A percentile compares a stretch with the other conserved stretches of the same genome.
Conservation (phyloP, 768 basidiomycete genomes). For the Lactifluus echinatus region DNA sequence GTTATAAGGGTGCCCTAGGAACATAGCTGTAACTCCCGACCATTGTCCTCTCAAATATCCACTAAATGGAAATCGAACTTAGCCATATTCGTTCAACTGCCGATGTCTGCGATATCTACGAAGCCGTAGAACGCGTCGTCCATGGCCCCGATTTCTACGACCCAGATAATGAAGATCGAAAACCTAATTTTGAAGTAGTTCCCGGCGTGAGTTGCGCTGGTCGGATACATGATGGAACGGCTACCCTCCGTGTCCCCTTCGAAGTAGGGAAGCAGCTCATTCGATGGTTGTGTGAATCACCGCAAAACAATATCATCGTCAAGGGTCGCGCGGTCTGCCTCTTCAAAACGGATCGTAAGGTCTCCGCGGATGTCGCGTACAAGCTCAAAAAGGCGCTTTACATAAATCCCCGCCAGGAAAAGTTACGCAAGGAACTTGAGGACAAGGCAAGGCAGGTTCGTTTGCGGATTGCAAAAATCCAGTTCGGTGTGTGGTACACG, state of each 20-base stretch:
- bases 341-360: constrained; percentile 4
- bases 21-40: too few species aligned
- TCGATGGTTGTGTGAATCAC: constrained; percentile 30
- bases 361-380: constrained; percentile 1
- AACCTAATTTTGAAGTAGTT: constrained; percentile 54
- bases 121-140: constrained; percentile 44
- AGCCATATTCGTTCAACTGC: constrained; percentile 31
- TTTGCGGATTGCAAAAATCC: constrained; percentile 51
- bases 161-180: constrained; percentile 25
- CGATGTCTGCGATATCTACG: constrained; percentile 47
- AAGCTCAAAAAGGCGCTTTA: constrained; percentile 28
- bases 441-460: constrained; percentile 33
- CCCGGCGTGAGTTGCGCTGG: constrained; percentile 42
- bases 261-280: constrained; percentile 40
- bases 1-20: too few species aligned
- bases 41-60: background rate
- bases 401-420: constrained; percentile 26
- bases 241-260: constrained; percentile 27
- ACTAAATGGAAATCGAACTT: constrained; percentile 33
- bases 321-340: constrained; percentile 23
- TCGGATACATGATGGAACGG: constrained; percentile 49
- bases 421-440: constrained; percentile 19
- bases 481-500: constrained; percentile 55
- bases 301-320: constrained; percentile 22
- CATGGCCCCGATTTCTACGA: constrained; percentile 45